A percentile compares a stretch with the other conserved stretches of the same genome.
These are phyloP conservation scores for Lentinula edodes DNA, from an alignment of 768 basidiomycete genomes.

Conservation along the genomic window DNA sequence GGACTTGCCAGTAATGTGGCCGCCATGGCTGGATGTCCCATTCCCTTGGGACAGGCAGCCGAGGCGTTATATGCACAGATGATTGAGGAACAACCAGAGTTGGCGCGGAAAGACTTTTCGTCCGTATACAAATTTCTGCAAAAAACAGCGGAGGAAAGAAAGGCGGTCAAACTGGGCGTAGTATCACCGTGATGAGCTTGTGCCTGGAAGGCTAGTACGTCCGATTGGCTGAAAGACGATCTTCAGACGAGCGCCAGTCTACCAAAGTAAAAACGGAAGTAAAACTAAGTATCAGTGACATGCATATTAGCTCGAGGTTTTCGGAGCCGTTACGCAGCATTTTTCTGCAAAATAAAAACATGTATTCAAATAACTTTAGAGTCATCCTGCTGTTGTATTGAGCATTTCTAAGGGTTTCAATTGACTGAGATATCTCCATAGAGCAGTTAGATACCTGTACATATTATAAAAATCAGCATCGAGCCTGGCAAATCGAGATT, in stretches of 20 bases:
- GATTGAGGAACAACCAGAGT: slow-evolving; percentile 47
- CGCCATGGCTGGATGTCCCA: slow-evolving; percentile 34
- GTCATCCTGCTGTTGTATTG: background rate
- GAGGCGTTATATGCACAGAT: slow-evolving; percentile 56
- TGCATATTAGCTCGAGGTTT: background rate
- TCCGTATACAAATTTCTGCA: slow-evolving; percentile 67
- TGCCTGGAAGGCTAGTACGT: background rate
- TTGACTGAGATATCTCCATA: background rate
- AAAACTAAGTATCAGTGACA: background rate
- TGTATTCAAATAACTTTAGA: background rate
- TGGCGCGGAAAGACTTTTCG: slow-evolving; percentile 74
- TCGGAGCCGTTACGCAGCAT: background rate
- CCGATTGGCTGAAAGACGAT: background rate
- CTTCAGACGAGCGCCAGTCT: background rate
- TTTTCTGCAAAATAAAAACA: background rate
- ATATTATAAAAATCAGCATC: background rate
- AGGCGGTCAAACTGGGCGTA: background rate
- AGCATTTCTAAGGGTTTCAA: background rate
- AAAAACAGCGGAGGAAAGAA: slow-evolving; percentile 9
- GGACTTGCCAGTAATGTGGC: slow-evolving; percentile 70
- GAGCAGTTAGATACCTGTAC: background rate
- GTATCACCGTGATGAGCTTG: background rate
- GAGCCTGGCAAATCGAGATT: background rate
- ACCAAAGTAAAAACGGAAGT: slow-evolving; percentile 3
- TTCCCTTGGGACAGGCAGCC: slow-evolving; percentile 67